These are phyloP conservation scores for Rubroboletus pulcherrimus DNA, from an alignment of 768 basidiomycete species.

Conservation along the genomic window DNA sequence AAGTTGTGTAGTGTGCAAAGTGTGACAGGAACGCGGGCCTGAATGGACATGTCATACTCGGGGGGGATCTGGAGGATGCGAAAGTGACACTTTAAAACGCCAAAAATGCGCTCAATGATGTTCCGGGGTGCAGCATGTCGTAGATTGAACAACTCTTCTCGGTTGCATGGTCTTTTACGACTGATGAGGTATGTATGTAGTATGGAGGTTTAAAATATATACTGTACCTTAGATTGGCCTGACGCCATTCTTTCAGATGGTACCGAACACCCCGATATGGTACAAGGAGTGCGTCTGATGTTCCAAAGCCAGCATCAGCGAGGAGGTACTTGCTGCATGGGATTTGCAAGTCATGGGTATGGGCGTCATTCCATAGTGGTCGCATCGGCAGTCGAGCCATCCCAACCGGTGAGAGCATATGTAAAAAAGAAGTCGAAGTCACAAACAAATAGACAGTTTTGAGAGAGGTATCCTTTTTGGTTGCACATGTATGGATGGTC, in stretches of 20 bases:
- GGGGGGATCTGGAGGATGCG: too few relatives aligned
- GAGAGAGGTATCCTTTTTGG: background rate
- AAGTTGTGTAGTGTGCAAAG: background rate
- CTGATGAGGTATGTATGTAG: too few relatives aligned
- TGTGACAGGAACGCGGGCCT: background rate
- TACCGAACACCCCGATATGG: background rate
- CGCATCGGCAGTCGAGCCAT: too few relatives aligned
- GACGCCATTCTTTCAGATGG: background rate
- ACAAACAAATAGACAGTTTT: background rate
- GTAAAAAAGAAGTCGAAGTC: background rate
- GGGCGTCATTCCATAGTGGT: too few relatives aligned
- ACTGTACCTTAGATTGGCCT: background rate
- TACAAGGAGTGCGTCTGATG: background rate
- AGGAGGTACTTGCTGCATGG: too few relatives aligned
- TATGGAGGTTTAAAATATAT: too few relatives aligned
- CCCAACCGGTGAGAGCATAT: background rate
- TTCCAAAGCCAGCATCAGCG: background rate
- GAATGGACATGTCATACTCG: too few relatives aligned
- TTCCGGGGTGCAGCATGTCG: background rate
- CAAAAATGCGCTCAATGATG: too few relatives aligned
- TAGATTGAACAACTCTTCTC: background rate
- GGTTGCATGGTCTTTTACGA: too few relatives aligned
- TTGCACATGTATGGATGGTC: too few relatives aligned
- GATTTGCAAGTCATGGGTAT: too few relatives aligned
- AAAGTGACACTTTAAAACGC: too few relatives aligned